Evolutionary conservation across 1,284 basidiomycete genomes (phyloP).

Genomic region (Pyrrhoderma lamaoense): DNA sequence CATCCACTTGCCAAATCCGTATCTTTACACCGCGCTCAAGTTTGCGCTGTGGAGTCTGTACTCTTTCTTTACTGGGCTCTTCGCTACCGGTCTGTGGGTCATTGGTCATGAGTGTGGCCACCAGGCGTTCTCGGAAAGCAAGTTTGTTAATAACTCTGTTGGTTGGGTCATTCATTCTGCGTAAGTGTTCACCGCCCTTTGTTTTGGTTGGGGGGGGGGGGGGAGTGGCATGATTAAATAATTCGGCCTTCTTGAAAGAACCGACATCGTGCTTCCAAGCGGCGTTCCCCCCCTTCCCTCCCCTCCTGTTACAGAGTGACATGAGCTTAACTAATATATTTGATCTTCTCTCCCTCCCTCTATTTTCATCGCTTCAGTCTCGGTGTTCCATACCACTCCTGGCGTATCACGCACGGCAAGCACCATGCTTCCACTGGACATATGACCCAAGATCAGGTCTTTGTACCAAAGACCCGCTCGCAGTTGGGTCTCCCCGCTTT

Average conservation of each 20-base stretch:
- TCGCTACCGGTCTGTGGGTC: slow-evolving; percentile 92
- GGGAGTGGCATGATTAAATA: no score
- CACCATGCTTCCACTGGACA: slow-evolving; percentile 96
- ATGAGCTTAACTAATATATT: no score
- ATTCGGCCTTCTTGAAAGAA: no score
- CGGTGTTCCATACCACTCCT: slow-evolving; percentile 96
- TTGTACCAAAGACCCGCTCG: slow-evolving; percentile 85
- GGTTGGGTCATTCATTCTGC: slow-evolving; percentile 93
- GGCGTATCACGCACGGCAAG: slow-evolving; percentile 94
- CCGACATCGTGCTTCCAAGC: no score
- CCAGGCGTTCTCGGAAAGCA: slow-evolving; percentile 95
- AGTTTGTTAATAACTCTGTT: slow-evolving; percentile 87
- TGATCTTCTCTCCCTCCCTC: no score
- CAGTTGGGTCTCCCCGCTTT: slow-evolving; percentile 59
- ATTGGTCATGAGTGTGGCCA: slow-evolving; percentile 91
- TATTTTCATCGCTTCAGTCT: slow-evolving; percentile 43
- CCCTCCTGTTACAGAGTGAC: no score
- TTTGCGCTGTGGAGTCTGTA: slow-evolving; percentile 80
- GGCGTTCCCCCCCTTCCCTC: no score
- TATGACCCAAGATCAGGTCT: slow-evolving; percentile 95
- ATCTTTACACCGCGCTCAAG: slow-evolving; percentile 56
- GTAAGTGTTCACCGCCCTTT: slow-evolving; percentile 35
- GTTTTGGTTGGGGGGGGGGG: no score
- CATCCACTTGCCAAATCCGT: slow-evolving; percentile 54
- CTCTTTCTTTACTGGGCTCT: slow-evolving; percentile 77